phyloP scores from a whole-genome alignment of 139 green algal genomes.

The Eudorina sp. region DNA sequence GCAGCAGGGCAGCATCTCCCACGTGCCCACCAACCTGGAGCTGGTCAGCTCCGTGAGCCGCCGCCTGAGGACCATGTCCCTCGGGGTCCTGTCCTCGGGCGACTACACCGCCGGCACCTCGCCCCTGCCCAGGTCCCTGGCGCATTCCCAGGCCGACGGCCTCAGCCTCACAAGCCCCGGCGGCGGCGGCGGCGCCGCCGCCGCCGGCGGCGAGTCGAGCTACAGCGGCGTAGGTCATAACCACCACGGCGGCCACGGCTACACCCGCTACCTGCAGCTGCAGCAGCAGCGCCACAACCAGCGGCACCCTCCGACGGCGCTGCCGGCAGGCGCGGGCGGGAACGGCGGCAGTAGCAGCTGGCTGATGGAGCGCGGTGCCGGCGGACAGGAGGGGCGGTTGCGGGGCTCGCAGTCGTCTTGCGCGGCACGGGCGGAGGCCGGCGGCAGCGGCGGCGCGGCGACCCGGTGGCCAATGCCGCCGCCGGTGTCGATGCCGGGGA shows the following conservation, averaged over 20 bases:
- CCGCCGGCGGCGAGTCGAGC: neutral
- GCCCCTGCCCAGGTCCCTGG: neutral
- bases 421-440: neutral
- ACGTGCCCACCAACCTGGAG: conserved; percentile 77
- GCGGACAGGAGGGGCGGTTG: neutral
- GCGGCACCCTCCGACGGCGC: neutral
- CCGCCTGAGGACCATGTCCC: conserved; percentile 36
- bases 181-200: neutral
- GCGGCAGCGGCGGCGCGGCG: no score
- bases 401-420: neutral
- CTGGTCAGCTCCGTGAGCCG: conserved; percentile 57
- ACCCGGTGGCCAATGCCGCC: no score
- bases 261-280: neutral
- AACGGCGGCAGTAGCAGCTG: neutral
- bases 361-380: neutral
- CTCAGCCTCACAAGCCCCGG: neutral
- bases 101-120: neutral
- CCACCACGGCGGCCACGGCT: conserved; percentile 32
- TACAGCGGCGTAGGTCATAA: neutral
- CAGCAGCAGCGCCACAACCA: conserved; percentile 17
- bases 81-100: neutral
- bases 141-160: neutral
- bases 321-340: neutral
- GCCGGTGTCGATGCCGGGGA: neutral
- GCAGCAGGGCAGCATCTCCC: conserved; percentile 68